Evolutionary conservation across 2,329 filamentous ascomycete species (phyloP), one percentile per base, ranked within the genome.

Genomic region (Trichoderma atroviride): DNA sequence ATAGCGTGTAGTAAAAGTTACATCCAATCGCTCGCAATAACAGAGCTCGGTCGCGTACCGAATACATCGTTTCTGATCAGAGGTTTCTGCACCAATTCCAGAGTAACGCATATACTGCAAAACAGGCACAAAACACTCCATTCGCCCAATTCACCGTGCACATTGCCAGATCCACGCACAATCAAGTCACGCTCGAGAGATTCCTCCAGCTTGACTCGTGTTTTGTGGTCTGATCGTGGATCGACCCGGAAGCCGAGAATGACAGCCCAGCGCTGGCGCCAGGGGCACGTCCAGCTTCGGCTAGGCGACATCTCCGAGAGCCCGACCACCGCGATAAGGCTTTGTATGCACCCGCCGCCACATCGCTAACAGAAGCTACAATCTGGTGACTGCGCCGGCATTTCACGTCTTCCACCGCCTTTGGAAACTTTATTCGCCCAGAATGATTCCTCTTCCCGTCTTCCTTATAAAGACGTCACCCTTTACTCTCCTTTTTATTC

Each of bases 151-250:
- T 4, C 47, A 37, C 19, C 33, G 43, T 22, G 19, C 27, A 10
- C 16, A n/a, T 43, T 5, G 40, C 29, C 58, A 16, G 33, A 61
- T 47, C 19, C 40, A 10, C 55, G 29, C 29, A 43, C 4, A 43
- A 43, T 43, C 40, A 43, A 43, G 40, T 43, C 40, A 43, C 40
- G 16, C 47, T 22, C 47, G 11, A 5, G 47, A 33, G 7, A 55
- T 33, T 22, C 40, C 22, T 27, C 52, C 62, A 19, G 40, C 37
- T 61, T 61, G 37, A 37, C 53, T 66, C 63, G 53, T 66, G 53
- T 50, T 43, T 27, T 58, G 63, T 66, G 63, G 63, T 66, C 63
- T 66, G 63, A 66, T 66, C 53, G 61, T 55, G 47, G 47, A 55
- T 37, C 63, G 57, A 66, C 53, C 53, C 55, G 31, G 40, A 43